phyloP scores from a whole-genome alignment of 2,329 filamentous ascomycete species.

The Septoria petroselini region DNA sequence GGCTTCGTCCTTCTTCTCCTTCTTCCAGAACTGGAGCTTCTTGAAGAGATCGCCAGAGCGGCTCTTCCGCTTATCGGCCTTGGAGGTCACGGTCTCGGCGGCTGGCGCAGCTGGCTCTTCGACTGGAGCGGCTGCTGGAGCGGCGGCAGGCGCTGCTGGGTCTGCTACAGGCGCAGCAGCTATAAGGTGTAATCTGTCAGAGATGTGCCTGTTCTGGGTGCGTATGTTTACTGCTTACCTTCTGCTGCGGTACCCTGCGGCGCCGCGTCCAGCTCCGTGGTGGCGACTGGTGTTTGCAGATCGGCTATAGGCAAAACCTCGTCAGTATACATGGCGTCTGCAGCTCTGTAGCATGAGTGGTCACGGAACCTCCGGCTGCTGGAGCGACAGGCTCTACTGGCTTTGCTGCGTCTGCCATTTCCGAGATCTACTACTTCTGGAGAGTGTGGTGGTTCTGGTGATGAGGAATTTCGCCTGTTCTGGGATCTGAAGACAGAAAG shows the following conservation, averaged over 20 bases:
- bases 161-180: constrained; percentile 2
- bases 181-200: not conserved
- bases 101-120: constrained; percentile 2
- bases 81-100: constrained; percentile 8
- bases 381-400: not conserved
- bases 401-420: constrained; percentile 1
- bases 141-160: not conserved
- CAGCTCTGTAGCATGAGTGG: not conserved
- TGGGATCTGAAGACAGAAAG: not conserved
- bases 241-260: not conserved
- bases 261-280: constrained; percentile 6
- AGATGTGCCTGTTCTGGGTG: not conserved
- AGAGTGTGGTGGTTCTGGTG: not conserved
- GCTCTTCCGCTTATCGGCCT: constrained; percentile 13
- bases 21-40: constrained; percentile 18
- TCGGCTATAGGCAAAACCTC: not conserved
- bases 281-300: not conserved
- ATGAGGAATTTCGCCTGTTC: not conserved
- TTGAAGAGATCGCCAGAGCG: constrained; percentile 10
- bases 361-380: not conserved
- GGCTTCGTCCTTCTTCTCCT: constrained; percentile 14
- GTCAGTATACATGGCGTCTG: not conserved
- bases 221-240: constrained; percentile 1
- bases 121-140: constrained; percentile 5
- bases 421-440: not conserved